These are phyloP conservation scores for Malania oleifera DNA, from an alignment of 164 flowering plant species.

Conservation along the genomic window DNA sequence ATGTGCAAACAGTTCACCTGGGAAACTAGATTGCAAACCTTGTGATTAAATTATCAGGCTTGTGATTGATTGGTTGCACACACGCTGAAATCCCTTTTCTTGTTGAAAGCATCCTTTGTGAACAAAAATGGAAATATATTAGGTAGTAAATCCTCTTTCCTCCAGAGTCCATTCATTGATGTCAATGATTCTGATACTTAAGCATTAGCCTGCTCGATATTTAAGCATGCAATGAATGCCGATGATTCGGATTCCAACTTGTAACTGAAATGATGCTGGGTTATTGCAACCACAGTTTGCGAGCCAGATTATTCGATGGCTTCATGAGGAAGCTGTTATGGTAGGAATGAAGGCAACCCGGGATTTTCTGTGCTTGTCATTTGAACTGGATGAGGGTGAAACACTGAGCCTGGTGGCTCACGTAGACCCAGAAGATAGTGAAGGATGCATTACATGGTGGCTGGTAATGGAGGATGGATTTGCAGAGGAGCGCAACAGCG, in stretches of 20 bases:
- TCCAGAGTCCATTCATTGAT: no score
- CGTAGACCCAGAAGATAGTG: conserved; percentile 68
- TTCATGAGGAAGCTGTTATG: conserved; percentile 80
- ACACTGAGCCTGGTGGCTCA: conserved; percentile 68
- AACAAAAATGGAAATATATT: no score
- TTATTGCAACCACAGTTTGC: conserved; percentile 56
- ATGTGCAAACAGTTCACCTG: no score
- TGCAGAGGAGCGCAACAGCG: conserved; percentile 53
- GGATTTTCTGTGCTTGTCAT: conserved; percentile 71
- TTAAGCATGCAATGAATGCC: no score
- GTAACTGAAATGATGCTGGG: not conserved
- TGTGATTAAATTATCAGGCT: no score
- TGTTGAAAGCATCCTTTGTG: no score
- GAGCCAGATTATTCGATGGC: conserved; percentile 83
- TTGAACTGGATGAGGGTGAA: conserved; percentile 86
- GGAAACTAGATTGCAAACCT: no score
- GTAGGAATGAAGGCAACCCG: conserved; percentile 78
- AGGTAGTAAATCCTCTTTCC: no score
- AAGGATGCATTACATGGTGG: conserved; percentile 95
- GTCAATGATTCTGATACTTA: no score
- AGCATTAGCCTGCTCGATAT: no score
- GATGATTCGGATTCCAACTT: not conserved
- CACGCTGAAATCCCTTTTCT: no score
- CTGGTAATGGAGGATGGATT: conserved; percentile 65
- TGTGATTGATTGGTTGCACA: no score